Conservation (phyloP, 2,329 filamentous ascomycete species). For the Penicillium nordicum region DNA sequence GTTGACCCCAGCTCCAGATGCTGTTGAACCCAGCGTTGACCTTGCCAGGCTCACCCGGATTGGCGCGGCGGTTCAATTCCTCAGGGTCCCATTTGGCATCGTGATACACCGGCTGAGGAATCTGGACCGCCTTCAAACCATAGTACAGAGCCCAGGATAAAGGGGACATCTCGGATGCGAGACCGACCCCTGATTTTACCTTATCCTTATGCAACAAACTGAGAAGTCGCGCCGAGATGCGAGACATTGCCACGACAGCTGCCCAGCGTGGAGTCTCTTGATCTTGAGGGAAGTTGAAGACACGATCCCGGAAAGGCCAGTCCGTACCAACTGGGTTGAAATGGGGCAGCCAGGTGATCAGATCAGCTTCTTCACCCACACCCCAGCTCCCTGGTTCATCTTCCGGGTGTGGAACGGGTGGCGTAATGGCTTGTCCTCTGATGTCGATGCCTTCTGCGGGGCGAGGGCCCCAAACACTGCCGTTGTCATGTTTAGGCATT, state of each 20-base stretch:
- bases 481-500: neutral
- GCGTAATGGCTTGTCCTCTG: neutral
- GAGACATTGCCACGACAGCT: slow-evolving; percentile 13
- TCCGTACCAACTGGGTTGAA: slow-evolving; percentile 10
- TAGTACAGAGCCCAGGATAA: slow-evolving; percentile 13
- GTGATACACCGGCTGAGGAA: slow-evolving; percentile 13
- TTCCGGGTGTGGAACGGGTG: neutral
- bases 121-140: slow-evolving; percentile 15
- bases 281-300: slow-evolving; percentile 12
- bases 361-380: slow-evolving; percentile 15
- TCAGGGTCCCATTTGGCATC: slow-evolving; percentile 6
- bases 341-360: slow-evolving; percentile 15
- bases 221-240: slow-evolving; percentile 7
- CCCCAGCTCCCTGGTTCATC: slow-evolving; percentile 8
- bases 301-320: slow-evolving; percentile 11
- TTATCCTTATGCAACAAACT: slow-evolving; percentile 5
- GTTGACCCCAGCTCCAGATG: slow-evolving; percentile 9
- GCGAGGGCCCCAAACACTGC: slow-evolving; percentile 5
- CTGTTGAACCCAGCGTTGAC: slow-evolving; percentile 9
- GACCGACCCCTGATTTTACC: neutral
- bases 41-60: slow-evolving; percentile 7
- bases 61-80: slow-evolving; percentile 6
- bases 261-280: slow-evolving; percentile 6
- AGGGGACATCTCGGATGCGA: slow-evolving; percentile 16
- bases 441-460: slow-evolving; percentile 4